A percentile compares a stretch with the other conserved stretches of the same genome.
phyloP scores from a whole-genome alignment of 208 protist genomes.

The Trichomonas vaginalis region DNA sequence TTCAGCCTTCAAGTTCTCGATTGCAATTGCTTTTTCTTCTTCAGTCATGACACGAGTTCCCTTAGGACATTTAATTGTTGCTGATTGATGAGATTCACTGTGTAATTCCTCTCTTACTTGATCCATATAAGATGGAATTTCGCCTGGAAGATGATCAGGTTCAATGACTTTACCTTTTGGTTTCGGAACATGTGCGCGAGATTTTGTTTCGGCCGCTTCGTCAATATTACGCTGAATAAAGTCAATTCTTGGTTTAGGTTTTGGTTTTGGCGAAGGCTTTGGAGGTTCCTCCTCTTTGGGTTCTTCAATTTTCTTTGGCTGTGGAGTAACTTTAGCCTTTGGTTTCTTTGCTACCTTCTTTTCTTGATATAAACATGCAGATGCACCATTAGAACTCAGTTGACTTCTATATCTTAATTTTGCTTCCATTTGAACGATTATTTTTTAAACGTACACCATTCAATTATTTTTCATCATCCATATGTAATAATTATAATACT shows the following conservation, averaged over 20 bases:
- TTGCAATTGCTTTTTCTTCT: neutral
- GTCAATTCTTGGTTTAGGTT: neutral
- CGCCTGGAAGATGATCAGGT: neutral
- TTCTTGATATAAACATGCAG: neutral
- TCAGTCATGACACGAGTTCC: neutral
- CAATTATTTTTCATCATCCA: too few species aligned
- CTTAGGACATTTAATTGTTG: neutral
- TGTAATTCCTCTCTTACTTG: neutral
- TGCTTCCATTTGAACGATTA: neutral
- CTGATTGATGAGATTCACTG: neutral
- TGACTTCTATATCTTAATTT: slow-evolving; percentile 2
- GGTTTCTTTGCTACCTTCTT: neutral
- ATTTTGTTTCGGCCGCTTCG: neutral
- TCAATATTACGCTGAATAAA: slow-evolving; percentile 1
- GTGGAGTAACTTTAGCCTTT: neutral
- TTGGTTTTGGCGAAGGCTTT: neutral
- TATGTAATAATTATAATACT: too few species aligned
- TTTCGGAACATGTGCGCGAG: neutral
- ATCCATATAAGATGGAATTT: neutral
- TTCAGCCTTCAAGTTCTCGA: neutral
- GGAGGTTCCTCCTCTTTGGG: neutral
- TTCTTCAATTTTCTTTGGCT: neutral
- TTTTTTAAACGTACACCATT: too few species aligned
- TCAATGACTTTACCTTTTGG: neutral
- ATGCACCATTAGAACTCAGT: neutral